A percentile compares a stretch with the other conserved stretches of the same genome.
Evolutionary conservation across 306 rosid genomes (phyloP).

Genomic region (Carpinus viminea): DNA sequence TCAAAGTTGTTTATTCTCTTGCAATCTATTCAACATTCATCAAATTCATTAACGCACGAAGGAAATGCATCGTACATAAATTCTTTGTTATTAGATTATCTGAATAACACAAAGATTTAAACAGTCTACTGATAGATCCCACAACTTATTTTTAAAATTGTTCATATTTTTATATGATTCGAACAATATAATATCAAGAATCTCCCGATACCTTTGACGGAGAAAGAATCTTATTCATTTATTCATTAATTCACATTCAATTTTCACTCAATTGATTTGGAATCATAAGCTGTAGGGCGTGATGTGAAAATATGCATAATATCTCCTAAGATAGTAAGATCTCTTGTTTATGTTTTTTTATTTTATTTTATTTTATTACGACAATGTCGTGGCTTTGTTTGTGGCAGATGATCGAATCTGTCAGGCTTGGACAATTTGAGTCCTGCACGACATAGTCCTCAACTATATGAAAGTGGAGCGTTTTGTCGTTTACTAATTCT

Average conservation of each 20-base stretch:
- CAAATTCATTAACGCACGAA: too few species aligned
- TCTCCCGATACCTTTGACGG: neutral
- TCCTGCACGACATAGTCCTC: constrained; percentile 57
- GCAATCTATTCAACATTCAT: too few species aligned
- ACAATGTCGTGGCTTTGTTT: constrained; percentile 41
- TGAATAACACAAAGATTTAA: too few species aligned
- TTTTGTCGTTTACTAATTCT: constrained; percentile 23
- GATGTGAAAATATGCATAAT: constrained; percentile 38
- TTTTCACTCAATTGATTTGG: constrained; percentile 29
- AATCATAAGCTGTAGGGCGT: constrained; percentile 46
- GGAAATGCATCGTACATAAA: too few species aligned
- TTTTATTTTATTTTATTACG: neutral
- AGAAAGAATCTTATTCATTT: too few species aligned
- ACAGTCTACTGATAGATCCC: too few species aligned
- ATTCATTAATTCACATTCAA: constrained; percentile 7
- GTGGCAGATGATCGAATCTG: constrained; percentile 40
- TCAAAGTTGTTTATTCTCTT: too few species aligned
- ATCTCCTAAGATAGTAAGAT: constrained; percentile 34
- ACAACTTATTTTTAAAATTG: too few species aligned
- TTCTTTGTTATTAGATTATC: too few species aligned
- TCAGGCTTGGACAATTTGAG: constrained; percentile 46
- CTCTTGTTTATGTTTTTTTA: constrained; percentile 28
- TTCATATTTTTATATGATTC: too few species aligned
- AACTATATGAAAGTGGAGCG: constrained; percentile 27
- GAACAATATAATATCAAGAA: neutral